Base-by-base conservation (phyloP, 805 yeast genomes). In the Myxozyma melibiosi region DNA sequence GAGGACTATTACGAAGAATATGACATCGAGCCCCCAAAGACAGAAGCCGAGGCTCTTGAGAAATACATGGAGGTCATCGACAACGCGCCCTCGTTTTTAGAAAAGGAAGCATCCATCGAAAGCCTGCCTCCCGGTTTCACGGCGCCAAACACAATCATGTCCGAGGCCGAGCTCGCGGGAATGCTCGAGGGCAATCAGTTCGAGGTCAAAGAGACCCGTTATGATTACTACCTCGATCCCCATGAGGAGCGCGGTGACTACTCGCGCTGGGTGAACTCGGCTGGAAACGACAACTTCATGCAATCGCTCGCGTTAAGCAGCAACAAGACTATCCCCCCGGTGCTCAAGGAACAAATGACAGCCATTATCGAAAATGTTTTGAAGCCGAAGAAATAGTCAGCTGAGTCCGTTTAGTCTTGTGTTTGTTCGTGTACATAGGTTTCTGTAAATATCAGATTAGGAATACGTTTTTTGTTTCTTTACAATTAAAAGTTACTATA, bases 271-370 rank as follows among this genome's bases (percentile, higher is more conserved):
- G 31, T 24, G n/a, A 52, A 24, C 20, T n/a, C 44, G 25, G 35
- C 46, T 31, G 51, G 35, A 22, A 22, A 41, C 33, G 38, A 28
- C 9, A 16, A 27, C 4, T 30, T 28, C 4, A 39, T 27, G 31
- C 50, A 47, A 27, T 47, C 51, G 8, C 13, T 18, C 5, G 47
- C 53, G 4, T 39, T 58, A 25, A 27, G 7, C 9, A 37, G 53
- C 14, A 58, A 58, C 31, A 16, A 39, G 2, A 37, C 62, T 13
- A 45, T 58, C 20, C 53, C 47, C 8, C 62, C 62, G n/a, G 35
- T 20, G 2, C 56, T 46, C 28, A 53, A 53, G 49, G 18, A 42
- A 22, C 6, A 39, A 25, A 49, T 57, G 9, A 27, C 48, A 3
- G 57, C 27, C 24, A 22, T 57, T 13, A 51, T 57, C 39, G 38